phyloP scores from a whole-genome alignment of 2,329 filamentous ascomycete species.

The Diaporthe capsici region DNA sequence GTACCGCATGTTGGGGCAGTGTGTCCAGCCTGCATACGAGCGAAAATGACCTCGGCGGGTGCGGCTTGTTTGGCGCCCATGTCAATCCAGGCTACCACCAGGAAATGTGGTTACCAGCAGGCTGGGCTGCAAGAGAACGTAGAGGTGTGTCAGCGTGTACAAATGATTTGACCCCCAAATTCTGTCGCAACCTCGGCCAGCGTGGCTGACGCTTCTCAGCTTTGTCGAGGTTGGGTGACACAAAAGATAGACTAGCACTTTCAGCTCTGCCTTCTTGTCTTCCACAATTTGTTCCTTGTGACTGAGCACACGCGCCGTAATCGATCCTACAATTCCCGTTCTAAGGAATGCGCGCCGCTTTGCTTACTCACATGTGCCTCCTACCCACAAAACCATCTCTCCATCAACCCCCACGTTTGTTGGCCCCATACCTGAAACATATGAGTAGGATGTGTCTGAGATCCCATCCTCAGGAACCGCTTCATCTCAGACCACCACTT shows the following conservation, averaged over 20 bases:
- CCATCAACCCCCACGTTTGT: neutral
- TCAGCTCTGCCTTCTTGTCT: conserved; percentile 14
- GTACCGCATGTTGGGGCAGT: conserved; percentile 13
- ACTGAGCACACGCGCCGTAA: neutral
- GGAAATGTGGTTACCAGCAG: neutral
- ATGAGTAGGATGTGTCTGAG: neutral
- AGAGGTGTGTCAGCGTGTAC: neutral
- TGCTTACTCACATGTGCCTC: neutral
- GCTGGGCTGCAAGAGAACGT: neutral
- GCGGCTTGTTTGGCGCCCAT: conserved; percentile 8
- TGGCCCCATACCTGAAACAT: neutral
- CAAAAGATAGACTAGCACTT: neutral
- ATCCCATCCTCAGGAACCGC: neutral
- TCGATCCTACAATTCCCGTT: neutral
- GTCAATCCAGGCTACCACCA: neutral
- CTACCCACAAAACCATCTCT: too few relatives aligned
- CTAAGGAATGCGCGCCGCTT: neutral
- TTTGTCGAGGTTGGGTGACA: neutral
- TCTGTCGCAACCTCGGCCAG: too few relatives aligned
- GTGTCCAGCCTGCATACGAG: conserved; percentile 4
- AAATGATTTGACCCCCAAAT: neutral
- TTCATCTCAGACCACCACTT: neutral
- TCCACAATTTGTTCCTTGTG: neutral
- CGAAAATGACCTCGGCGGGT: neutral
- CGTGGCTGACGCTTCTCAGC: conserved; percentile 9